Evolutionary conservation across 148 eudicot species (phyloP), one percentile per base, ranked within the genome.

Genomic region (Rhododendron griersonianum): DNA sequence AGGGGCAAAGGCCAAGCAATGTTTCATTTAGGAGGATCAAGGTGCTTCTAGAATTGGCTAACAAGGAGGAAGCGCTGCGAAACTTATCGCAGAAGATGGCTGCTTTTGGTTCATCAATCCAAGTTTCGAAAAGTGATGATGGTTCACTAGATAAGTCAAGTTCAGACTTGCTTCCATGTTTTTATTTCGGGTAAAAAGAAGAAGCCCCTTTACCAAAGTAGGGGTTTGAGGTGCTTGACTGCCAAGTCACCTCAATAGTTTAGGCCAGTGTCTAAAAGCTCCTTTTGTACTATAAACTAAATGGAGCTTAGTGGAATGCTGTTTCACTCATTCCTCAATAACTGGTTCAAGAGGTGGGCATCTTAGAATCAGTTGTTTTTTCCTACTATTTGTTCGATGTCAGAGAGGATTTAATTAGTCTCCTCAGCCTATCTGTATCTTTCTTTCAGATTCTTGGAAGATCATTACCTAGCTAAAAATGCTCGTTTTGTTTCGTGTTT

Each of bases 41-140:
- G 89, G 97, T 96, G 88, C 95, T 96, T 18, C 92, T 96, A 98
- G 99, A 95, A 86, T 86, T 95, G 89, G 96, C 98, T 48, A 94
- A 95, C 23, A 92, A 85, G 88, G 89, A 93, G 41, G 95, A 93
- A n/a, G 87, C 81, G 0, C 76, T 96, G n/a, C 59, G 57, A 86
- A 90, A 86, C 84, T 85, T 96, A 83, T 85, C 93, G 0, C 92
- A 92, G 61, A 94, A 92, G 89, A 91, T 96, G 96, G 89, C 91
- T 55, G 69, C 88, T 65, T 93, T 94, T 87, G 91, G 95, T 86
- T 81, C 88, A 77, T 82, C 85, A 30, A 25, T 87, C 11, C 86
- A 88, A 74, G 50, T 85, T 76, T 83, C 89, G 63, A 23, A 87
- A 84, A 77, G 87, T 81, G 84, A 50, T 25, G 45, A 78, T 55